A percentile compares a stretch with the other conserved stretches of the same genome.
Evolutionary conservation across 2,329 filamentous ascomycete species (phyloP).

Genomic region (Fusarium sp.): DNA sequence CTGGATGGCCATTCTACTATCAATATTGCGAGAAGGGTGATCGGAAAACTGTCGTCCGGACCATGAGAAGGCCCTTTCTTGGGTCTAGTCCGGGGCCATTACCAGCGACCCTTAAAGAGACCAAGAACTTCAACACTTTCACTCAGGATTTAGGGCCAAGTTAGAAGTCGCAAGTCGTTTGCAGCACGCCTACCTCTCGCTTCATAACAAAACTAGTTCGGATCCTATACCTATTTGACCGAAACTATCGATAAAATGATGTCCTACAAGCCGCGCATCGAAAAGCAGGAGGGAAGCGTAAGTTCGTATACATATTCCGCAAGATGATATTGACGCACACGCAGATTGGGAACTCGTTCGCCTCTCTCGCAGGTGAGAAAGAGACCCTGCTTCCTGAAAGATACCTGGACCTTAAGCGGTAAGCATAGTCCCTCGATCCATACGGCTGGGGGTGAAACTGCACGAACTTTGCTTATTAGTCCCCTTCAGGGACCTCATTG

Average conservation of each 20-base stretch:
- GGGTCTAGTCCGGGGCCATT: no score
- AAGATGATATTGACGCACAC: background rate
- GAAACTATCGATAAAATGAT: background rate
- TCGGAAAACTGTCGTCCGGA: background rate
- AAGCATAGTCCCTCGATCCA: background rate
- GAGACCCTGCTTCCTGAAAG: background rate
- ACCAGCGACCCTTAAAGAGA: background rate
- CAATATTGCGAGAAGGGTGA: background rate
- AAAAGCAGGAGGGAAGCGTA: slow-evolving; percentile 4
- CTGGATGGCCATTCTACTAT: background rate
- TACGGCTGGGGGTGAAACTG: background rate
- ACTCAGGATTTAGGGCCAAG: background rate
- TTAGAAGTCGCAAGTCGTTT: background rate
- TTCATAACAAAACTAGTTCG: background rate
- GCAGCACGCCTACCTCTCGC: background rate
- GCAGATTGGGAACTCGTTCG: background rate
- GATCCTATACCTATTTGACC: background rate
- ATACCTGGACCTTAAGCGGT: slow-evolving; percentile 3
- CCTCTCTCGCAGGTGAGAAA: background rate
- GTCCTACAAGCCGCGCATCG: background rate
- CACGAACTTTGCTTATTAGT: no score
- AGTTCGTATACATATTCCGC: background rate
- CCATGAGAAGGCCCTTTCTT: no score
- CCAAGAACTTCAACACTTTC: background rate
- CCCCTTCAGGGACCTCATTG: background rate